Evolutionary conservation across 2,329 filamentous ascomycete species (phyloP), one percentile per base, ranked within the genome.

Genomic region (Nannizzia gypsea): DNA sequence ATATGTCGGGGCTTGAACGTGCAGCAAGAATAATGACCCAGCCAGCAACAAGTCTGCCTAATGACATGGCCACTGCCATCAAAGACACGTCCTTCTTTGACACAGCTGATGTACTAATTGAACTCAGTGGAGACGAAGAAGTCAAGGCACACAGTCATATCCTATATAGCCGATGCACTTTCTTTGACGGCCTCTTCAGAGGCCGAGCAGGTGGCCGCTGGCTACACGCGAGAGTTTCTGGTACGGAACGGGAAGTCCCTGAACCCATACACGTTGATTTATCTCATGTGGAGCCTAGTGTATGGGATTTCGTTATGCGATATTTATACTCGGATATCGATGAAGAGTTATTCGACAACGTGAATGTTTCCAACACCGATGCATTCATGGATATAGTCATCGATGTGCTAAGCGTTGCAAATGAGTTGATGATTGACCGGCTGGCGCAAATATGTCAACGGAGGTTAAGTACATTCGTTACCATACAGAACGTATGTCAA

Each of bases 341-440:
- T 0, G 79, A 83, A 22, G 86, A 91, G 61, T 76, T 97, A 1
- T 97, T 99, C 67, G 84, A 96, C 64, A 79, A 87, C 34, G 81
- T 93, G 3, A 81, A 87, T 15, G 81, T 83, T 38, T 76, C 82
- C 15, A 85, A 86, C 62, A 74, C 95, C 4, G 90, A 96, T 65
- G 87, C 90, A 52, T 90, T 96, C 63, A 83, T 91, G 3, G 90
- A 97, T 66, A 77, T 93, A n/a, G 81, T 96, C 6, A 81, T 97
- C 74, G 90, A 96, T 66, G 88, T 97, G 50, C 86, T 97, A 81
- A 84, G 84, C 60, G 86, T 89, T 58, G 90, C 91, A 11, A 93
- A 99, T 69, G 92, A 99, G 72, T 77, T 99, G 60, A 96, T 99
- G 91, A 81, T 99, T 54, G 90, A 96, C 70, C 82, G 91, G 5